Percentiles rank a stretch among this genome's conserved stretches.
phyloP scores from a whole-genome alignment of 495 filamentous ascomycete genomes.

The Neurospora sp. region DNA sequence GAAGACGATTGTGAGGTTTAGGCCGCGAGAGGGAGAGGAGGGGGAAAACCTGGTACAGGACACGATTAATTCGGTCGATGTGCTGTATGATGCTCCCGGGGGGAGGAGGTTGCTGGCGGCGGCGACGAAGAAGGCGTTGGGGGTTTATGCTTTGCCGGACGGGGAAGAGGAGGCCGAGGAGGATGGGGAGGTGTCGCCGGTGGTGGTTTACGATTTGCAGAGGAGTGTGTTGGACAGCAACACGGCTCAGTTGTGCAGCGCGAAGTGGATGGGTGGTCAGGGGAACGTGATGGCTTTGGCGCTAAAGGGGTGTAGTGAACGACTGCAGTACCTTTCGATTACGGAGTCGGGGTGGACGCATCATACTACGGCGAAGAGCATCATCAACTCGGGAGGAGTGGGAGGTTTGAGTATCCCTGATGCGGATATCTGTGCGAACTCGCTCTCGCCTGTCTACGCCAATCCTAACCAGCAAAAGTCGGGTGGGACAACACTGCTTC shows the following conservation, averaged over 20 bases:
- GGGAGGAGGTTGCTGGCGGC: conserved; percentile 10
- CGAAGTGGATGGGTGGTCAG: conserved; percentile 27
- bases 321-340: conserved; percentile 29
- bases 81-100: conserved; percentile 3
- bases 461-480: conserved; percentile 7
- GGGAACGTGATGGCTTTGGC: conserved; percentile 26
- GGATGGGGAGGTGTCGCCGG: conserved; percentile 7
- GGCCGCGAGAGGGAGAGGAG: background rate
- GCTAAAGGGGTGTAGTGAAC: conserved; percentile 22
- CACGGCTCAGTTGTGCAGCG: conserved; percentile 14
- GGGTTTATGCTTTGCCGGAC: conserved; percentile 18
- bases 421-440: conserved; percentile 19
- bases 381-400: background rate
- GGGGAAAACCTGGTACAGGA: conserved; percentile 5
- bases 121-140: conserved; percentile 20
- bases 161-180: background rate
- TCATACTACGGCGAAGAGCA: conserved; percentile 15
- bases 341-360: conserved; percentile 29
- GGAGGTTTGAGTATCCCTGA: background rate
- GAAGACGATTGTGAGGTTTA: conserved; percentile 18
- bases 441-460: conserved; percentile 28
- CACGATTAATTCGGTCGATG: conserved; percentile 28
- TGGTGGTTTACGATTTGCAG: conserved; percentile 12
- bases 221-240: background rate
- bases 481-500: conserved; percentile 25